These are phyloP conservation scores for Datisca glomerata DNA, from an alignment of 306 rosid species.

Conservation along the genomic window DNA sequence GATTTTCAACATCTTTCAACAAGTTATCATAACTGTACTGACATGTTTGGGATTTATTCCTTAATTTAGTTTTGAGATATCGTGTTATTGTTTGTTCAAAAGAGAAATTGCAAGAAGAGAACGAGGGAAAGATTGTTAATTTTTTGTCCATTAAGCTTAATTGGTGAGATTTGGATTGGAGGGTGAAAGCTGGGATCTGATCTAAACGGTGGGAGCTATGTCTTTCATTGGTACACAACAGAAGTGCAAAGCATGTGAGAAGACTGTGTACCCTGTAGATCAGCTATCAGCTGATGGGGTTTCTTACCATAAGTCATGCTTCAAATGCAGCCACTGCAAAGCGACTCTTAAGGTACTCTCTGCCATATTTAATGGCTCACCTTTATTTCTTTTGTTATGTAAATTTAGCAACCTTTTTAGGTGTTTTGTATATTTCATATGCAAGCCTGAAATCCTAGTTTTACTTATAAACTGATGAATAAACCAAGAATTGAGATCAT, in stretches of 20 bases:
- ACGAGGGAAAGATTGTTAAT: not conserved
- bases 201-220: conserved; percentile 33
- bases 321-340: conserved; percentile 93
- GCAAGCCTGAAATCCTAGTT: no score
- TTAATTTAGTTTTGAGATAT: no score
- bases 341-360: conserved; percentile 75
- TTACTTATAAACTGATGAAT: no score
- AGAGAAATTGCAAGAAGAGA: not conserved
- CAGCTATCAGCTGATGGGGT: conserved; percentile 87
- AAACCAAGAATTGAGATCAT: no score
- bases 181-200: conserved; percentile 45
- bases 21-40: no score
- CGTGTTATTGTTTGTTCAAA: not conserved
- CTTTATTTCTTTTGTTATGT: conserved; percentile 1
- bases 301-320: conserved; percentile 83
- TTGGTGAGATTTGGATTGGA: not conserved
- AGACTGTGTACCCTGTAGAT: conserved; percentile 91
- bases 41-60: no score
- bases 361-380: not conserved
- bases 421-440: no score
- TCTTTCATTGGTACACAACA: conserved; percentile 83
- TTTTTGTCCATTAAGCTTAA: not conserved
- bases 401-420: not conserved
- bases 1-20: no score
- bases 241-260: conserved; percentile 91